Evolutionary conservation across 768 basidiomycete genomes (phyloP).

Genomic region (Chalciporus piperatus): DNA sequence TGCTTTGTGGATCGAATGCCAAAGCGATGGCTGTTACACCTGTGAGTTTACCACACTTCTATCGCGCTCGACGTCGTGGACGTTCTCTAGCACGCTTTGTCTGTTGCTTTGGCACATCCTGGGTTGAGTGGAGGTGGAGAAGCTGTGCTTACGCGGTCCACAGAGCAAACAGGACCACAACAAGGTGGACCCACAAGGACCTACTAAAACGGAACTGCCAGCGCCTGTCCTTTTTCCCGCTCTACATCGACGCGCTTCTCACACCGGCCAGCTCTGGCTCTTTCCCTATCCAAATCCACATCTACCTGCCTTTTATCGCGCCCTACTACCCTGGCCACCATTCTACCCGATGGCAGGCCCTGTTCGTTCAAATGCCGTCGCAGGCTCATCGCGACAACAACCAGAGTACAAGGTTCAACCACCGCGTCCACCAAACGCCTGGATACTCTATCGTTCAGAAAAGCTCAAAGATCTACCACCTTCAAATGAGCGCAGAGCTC

Average conservation of each 20-base stretch:
- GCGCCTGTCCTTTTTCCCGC: slow-evolving; percentile 24
- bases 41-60: slow-evolving; percentile 14
- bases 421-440: slow-evolving; percentile 76
- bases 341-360: slow-evolving; percentile 23
- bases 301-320: slow-evolving; percentile 7
- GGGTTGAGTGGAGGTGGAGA: slow-evolving; percentile 1
- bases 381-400: slow-evolving; percentile 3
- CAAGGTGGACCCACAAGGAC: slow-evolving; percentile 34
- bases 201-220: slow-evolving; percentile 31
- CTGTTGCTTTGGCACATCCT: neutral
- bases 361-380: slow-evolving; percentile 3
- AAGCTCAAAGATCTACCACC: slow-evolving; percentile 46
- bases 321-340: slow-evolving; percentile 2
- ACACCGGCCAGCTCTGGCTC: slow-evolving; percentile 16
- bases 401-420: slow-evolving; percentile 31
- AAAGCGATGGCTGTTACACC: slow-evolving; percentile 10
- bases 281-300: slow-evolving; percentile 8
- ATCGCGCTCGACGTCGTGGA: neutral
- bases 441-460: slow-evolving; percentile 77
- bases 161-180: slow-evolving; percentile 32
- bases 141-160: slow-evolving; percentile 8
- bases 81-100: neutral
- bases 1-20: slow-evolving; percentile 3
- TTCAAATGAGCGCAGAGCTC: slow-evolving; percentile 37
- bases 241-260: slow-evolving; percentile 28